These are phyloP conservation scores for Zymoseptoria crescenta DNA, from an alignment of 2,329 filamentous ascomycete genomes.

Conservation along the genomic window DNA sequence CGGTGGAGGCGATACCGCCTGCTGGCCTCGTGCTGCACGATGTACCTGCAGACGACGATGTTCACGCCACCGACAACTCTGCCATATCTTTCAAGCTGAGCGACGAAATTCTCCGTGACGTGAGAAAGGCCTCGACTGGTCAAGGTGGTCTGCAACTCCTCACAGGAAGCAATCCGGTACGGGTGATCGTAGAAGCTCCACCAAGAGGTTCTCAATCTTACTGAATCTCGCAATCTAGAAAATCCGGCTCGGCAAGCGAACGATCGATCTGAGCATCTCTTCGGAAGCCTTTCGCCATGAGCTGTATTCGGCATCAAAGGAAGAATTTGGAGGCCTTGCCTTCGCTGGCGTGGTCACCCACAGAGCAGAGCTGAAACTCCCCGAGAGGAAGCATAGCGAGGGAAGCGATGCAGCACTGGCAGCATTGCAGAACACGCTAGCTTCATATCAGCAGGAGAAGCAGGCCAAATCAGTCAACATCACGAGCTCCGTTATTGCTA, in stretches of 20 bases:
- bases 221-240: slow-evolving; percentile 29
- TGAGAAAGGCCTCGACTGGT: slow-evolving; percentile 24
- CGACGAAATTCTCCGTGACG: slow-evolving; percentile 26
- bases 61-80: slow-evolving; percentile 15
- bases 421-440: slow-evolving; percentile 52
- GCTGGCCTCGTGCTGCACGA: slow-evolving; percentile 25
- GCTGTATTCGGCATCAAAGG: slow-evolving; percentile 44
- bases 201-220: slow-evolving; percentile 3
- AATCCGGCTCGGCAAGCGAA: slow-evolving; percentile 51
- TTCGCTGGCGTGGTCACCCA: slow-evolving; percentile 53
- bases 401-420: slow-evolving; percentile 54
- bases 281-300: slow-evolving; percentile 50
- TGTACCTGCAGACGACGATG: slow-evolving; percentile 8
- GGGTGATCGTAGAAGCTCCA: slow-evolving; percentile 5
- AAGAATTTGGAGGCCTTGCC: slow-evolving; percentile 41
- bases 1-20: slow-evolving; percentile 12
- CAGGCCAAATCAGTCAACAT: slow-evolving; percentile 44
- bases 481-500: slow-evolving; percentile 27
- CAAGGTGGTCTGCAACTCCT: slow-evolving; percentile 27
- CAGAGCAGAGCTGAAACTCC: slow-evolving; percentile 35
- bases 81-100: slow-evolving; percentile 27
- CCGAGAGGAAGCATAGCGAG: slow-evolving; percentile 47
- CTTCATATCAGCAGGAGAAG: slow-evolving; percentile 52
- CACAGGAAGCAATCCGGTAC: slow-evolving; percentile 29
- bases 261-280: slow-evolving; percentile 46